phyloP scores from a whole-genome alignment of 106 monocot species.

The Dendrobium huoshanense region DNA sequence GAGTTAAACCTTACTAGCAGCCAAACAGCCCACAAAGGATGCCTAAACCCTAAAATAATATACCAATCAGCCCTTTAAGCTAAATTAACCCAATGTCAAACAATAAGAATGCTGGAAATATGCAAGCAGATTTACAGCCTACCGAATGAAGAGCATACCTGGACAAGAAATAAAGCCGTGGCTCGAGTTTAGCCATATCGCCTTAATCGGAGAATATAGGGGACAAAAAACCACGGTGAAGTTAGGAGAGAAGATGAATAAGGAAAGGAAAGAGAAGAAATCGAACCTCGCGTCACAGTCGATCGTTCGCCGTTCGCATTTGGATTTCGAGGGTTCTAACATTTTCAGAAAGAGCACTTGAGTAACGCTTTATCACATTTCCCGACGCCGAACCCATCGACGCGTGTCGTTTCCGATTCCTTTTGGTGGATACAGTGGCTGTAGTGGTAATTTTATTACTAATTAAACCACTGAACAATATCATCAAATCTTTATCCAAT shows the following conservation, averaged over 20 bases:
- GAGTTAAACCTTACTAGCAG: too few species aligned
- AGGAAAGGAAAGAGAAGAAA: not conserved
- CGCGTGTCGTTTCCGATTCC: too few species aligned
- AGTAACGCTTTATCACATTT: too few species aligned
- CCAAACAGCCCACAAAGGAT: too few species aligned
- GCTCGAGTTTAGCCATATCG: not conserved
- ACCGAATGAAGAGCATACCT: not conserved
- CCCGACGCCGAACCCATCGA: too few species aligned
- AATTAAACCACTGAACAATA: too few species aligned
- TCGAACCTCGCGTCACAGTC: not conserved
- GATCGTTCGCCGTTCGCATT: not conserved
- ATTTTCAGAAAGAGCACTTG: not conserved
- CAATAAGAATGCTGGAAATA: not conserved
- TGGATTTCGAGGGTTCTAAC: not conserved
- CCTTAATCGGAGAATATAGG: not conserved
- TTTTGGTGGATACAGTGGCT: too few species aligned
- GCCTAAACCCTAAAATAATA: too few species aligned
- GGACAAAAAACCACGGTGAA: not conserved
- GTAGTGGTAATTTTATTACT: too few species aligned
- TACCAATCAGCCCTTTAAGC: not conserved
- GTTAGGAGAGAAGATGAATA: not conserved
- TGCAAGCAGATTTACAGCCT: not conserved
- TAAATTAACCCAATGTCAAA: not conserved
- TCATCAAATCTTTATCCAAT: too few species aligned
- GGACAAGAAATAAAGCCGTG: not conserved